Evolutionary conservation across 805 yeast species (phyloP).

Genomic region (Candida caryicola): DNA sequence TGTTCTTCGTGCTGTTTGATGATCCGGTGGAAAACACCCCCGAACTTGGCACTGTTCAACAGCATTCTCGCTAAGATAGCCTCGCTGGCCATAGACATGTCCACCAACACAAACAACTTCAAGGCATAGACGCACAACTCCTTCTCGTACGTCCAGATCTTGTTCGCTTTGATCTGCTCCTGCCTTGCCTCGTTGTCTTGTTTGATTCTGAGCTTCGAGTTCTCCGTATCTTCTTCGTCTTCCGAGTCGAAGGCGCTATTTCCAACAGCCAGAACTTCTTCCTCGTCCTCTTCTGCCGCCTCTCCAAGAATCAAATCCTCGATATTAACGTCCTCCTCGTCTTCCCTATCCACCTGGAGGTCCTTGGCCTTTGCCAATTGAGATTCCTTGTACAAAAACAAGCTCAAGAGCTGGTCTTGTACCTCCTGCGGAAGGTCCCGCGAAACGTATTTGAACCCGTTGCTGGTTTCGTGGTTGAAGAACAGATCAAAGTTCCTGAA

Average conservation of each 20-base stretch:
- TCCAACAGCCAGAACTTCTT: conserved; percentile 5
- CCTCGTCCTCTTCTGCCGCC: conserved; percentile 5
- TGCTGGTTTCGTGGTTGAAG: conserved; percentile 19
- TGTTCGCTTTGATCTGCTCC: conserved; percentile 3
- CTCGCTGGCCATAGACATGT: conserved; percentile 29
- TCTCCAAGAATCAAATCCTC: conserved; percentile 19
- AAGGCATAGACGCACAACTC: conserved; percentile 40
- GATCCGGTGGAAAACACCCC: conserved; percentile 26
- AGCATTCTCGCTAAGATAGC: conserved; percentile 28
- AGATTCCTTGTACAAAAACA: conserved; percentile 51
- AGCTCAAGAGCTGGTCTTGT: conserved; percentile 32
- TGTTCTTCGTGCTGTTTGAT: conserved; percentile 17
- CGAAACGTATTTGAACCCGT: conserved; percentile 16
- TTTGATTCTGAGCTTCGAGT: conserved; percentile 7
- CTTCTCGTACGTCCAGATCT: conserved; percentile 37
- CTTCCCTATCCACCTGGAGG: conserved; percentile 48
- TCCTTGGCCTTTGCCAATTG: conserved; percentile 36
- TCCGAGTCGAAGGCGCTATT: conserved; percentile 6
- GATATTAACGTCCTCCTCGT: conserved; percentile 48
- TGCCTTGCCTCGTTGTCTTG: conserved; percentile 3
- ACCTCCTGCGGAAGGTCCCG: conserved; percentile 26
- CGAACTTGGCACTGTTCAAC: conserved; percentile 36
- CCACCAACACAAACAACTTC: conserved; percentile 36
- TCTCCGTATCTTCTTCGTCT: conserved; percentile 2
- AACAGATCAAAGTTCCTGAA: conserved; percentile 32